Evolutionary conservation across 169 alveolate species (phyloP).

Genomic region (Plasmodium vivax): DNA sequence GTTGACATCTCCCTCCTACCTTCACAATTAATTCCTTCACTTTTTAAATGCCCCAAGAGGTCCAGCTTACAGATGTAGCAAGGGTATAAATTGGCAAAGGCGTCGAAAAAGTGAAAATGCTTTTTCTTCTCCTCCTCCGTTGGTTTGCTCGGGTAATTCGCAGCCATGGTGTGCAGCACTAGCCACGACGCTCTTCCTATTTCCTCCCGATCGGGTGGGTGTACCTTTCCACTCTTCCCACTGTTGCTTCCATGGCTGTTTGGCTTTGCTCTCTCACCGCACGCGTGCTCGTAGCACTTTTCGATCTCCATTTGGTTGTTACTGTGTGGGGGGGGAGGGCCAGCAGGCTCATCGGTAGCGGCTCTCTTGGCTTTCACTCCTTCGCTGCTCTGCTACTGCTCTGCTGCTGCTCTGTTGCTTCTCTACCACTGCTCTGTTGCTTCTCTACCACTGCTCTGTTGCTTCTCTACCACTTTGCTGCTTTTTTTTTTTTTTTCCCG

Average conservation of each 20-base stretch:
- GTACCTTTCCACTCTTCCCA: slow-evolving; percentile 20
- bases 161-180: slow-evolving; percentile 86
- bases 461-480: too few relatives aligned
- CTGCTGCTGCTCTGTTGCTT: not conserved
- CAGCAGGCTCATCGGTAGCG: not conserved
- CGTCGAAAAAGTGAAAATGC: slow-evolving; percentile 77
- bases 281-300: slow-evolving; percentile 47
- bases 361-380: not conserved
- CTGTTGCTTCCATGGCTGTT: slow-evolving; percentile 63
- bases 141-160: slow-evolving; percentile 85
- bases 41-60: slow-evolving; percentile 76
- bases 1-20: slow-evolving; percentile 72
- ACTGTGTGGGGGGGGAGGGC: not conserved
- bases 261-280: slow-evolving; percentile 21
- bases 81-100: slow-evolving; percentile 87
- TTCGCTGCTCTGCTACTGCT: not conserved
- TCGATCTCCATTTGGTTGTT: slow-evolving; percentile 9
- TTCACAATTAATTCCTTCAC: slow-evolving; percentile 77
- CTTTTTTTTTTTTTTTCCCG: not conserved
- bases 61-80: slow-evolving; percentile 86
- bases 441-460: too few relatives aligned
- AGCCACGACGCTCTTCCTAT: slow-evolving; percentile 90
- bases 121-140: slow-evolving; percentile 77
- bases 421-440: not conserved
- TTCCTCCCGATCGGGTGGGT: slow-evolving; percentile 87